phyloP scores from a whole-genome alignment of 2,329 filamentous ascomycete genomes.

The Alternaria panax region DNA sequence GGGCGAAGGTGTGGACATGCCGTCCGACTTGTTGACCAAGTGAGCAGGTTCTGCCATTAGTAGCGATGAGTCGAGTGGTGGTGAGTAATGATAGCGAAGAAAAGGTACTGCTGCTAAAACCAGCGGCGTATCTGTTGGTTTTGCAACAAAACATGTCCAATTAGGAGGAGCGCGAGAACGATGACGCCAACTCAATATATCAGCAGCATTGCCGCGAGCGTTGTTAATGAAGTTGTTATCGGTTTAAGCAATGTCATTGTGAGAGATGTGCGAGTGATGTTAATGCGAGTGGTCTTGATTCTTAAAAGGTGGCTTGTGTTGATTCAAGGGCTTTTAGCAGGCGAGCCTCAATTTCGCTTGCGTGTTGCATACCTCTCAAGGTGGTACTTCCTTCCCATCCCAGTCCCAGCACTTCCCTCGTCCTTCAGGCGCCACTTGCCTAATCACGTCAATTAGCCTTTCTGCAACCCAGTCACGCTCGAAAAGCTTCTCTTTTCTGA shows the following conservation, averaged over 20 bases:
- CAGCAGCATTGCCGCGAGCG: too few relatives aligned
- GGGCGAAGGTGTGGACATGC: neutral
- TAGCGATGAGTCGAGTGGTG: neutral
- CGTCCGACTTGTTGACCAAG: neutral
- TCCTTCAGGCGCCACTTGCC: conserved; percentile 66
- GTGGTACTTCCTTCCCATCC: conserved; percentile 49
- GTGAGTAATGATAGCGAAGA: neutral
- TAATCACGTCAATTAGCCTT: conserved; percentile 69
- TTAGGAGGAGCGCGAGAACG: too few relatives aligned
- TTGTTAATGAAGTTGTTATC: neutral
- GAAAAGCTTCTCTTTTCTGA: conserved; percentile 69
- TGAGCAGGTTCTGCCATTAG: neutral
- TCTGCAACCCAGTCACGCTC: conserved; percentile 70
- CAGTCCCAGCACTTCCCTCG: conserved; percentile 52
- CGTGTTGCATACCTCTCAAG: conserved; percentile 29
- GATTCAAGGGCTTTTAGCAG: neutral
- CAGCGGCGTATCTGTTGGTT: too few relatives aligned
- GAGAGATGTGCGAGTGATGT: too few relatives aligned
- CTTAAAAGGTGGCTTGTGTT: neutral
- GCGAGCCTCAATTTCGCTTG: neutral
- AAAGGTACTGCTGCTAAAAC: neutral
- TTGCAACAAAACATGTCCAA: too few relatives aligned
- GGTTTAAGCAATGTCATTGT: too few relatives aligned
- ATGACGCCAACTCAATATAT: too few relatives aligned
- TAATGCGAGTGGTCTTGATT: too few relatives aligned